Conservation (phyloP, 73 alveolate genomes). For the Uronychia binucleata region DNA sequence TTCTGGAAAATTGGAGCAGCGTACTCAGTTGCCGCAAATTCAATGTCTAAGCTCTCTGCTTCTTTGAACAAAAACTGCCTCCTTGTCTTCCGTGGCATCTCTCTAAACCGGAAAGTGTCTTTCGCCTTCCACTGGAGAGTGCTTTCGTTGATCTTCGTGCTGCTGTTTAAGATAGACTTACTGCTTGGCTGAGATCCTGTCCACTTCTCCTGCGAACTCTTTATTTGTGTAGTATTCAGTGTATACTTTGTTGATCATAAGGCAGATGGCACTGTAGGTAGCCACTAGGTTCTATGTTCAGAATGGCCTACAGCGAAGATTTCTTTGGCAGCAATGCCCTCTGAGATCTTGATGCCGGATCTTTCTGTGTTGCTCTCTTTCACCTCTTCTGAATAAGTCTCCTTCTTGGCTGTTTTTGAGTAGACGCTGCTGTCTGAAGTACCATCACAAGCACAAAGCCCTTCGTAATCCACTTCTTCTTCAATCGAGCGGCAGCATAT, state of each 20-base stretch:
- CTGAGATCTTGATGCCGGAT: not conserved
- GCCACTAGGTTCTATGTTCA: conserved; percentile 12
- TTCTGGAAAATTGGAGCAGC: conserved; percentile 51
- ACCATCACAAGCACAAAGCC: conserved; percentile 15
- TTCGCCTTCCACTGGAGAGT: not conserved
- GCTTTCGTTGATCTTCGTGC: not conserved
- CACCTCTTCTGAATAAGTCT: not conserved
- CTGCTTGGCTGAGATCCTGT: not conserved
- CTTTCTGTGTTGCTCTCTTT: not conserved
- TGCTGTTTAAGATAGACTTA: not conserved
- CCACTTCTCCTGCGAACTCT: conserved; percentile 23
- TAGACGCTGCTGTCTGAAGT: not conserved
- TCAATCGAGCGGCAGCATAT: conserved; percentile 1
- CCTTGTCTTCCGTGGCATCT: not conserved
- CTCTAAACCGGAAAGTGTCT: not conserved
- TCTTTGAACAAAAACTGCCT: not conserved
- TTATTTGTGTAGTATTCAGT: conserved; percentile 14
- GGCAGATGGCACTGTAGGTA: conserved; percentile 35
- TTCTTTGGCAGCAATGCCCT: not conserved
- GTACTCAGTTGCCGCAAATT: conserved; percentile 54
- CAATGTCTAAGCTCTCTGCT: conserved; percentile 8
- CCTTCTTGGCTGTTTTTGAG: not conserved
- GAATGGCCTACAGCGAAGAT: not conserved
- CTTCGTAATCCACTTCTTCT: not conserved
- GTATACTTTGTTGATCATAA: conserved; percentile 18